Conservation (phyloP, 495 filamentous ascomycete genomes). For the Hypoxylon trugodes region DNA sequence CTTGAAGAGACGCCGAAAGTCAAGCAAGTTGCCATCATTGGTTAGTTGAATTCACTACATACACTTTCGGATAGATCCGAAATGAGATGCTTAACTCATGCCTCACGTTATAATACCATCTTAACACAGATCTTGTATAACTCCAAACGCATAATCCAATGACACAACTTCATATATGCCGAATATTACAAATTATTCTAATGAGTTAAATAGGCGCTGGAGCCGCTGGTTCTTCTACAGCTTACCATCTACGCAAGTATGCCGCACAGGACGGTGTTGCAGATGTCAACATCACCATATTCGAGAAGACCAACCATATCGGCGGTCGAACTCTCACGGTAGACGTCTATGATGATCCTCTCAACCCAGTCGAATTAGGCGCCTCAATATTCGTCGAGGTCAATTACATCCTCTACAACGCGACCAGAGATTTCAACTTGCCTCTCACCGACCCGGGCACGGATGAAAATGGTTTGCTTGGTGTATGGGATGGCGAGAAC, state of each 20-base stretch:
- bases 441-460: conserved; percentile 43
- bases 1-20: conserved; percentile 21
- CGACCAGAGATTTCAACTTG: conserved; percentile 77
- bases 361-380: conserved; percentile 82
- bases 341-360: conserved; percentile 74
- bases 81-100: no score
- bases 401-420: conserved; percentile 82
- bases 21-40: conserved; percentile 56
- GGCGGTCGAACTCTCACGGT: conserved; percentile 93
- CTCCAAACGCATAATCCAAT: background rate
- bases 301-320: conserved; percentile 79
- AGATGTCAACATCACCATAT: conserved; percentile 83
- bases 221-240: conserved; percentile 84
- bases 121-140: no score
- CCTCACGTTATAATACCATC: no score
- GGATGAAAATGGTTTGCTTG: conserved; percentile 61
- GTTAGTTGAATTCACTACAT: conserved; percentile 36
- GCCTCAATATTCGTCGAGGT: conserved; percentile 91
- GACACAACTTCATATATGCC: background rate
- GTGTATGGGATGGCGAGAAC: conserved; percentile 81
- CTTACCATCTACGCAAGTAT: conserved; percentile 80
- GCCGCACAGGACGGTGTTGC: conserved; percentile 61
- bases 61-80: no score
- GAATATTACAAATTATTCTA: conserved; percentile 19
- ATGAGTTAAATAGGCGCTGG: conserved; percentile 75